These are phyloP conservation scores for Coniochaeta sp. DNA, from an alignment of 2,329 filamentous ascomycete species.

Conservation along the genomic window DNA sequence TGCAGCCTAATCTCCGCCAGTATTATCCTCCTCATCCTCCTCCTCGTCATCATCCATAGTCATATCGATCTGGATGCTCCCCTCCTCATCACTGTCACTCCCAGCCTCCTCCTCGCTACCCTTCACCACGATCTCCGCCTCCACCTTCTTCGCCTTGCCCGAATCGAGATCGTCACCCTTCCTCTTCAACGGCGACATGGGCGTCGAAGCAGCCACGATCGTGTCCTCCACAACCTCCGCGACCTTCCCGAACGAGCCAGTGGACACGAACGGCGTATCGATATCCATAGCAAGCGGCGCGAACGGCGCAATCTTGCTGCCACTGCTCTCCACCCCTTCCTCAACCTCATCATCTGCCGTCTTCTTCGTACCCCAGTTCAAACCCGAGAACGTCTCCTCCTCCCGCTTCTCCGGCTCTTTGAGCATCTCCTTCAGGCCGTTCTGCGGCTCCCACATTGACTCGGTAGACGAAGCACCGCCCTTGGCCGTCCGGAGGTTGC, in stretches of 20 bases:
- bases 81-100: slow-evolving; percentile 42
- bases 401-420: slow-evolving; percentile 14
- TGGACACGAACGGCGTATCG: not conserved
- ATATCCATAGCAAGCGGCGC: not conserved
- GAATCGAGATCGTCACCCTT: slow-evolving; percentile 29
- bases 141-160: slow-evolving; percentile 10
- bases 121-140: slow-evolving; percentile 7
- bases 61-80: slow-evolving; percentile 53
- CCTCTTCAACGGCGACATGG: slow-evolving; percentile 26
- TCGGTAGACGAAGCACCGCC: slow-evolving; percentile 7
- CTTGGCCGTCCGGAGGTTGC: slow-evolving; percentile 42
- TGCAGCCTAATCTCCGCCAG: slow-evolving; percentile 2
- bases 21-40: slow-evolving; percentile 19
- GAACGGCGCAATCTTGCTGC: not conserved
- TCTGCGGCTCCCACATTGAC: slow-evolving; percentile 21
- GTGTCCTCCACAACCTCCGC: not conserved
- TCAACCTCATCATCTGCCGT: slow-evolving; percentile 17
- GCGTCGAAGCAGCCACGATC: not conserved
- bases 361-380: slow-evolving; percentile 15
- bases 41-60: slow-evolving; percentile 47
- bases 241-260: not conserved
- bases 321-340: slow-evolving; percentile 8
- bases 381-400: not conserved
- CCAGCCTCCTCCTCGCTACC: slow-evolving; percentile 32
- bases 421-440: slow-evolving; percentile 17